Percentiles rank a stretch among this genome's conserved stretches.
Evolutionary conservation across 148 eudicot genomes (phyloP).

Genomic region (Nepenthes mirabilis): DNA sequence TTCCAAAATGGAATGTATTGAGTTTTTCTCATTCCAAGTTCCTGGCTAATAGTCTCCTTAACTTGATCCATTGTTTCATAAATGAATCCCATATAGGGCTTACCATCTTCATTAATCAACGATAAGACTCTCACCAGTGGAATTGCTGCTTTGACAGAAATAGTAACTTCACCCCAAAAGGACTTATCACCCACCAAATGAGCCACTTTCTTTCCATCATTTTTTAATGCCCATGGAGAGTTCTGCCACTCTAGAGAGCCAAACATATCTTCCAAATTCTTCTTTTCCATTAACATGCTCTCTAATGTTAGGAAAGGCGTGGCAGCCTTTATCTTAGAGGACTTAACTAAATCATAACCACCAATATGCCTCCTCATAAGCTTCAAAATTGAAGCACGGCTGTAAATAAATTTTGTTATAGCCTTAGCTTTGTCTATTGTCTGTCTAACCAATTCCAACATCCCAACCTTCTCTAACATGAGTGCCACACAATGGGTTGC

Average conservation of each 20-base stretch:
- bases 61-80: constrained; percentile 72
- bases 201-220: constrained; percentile 29
- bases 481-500: constrained; percentile 44
- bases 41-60: constrained; percentile 50
- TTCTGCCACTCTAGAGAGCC: constrained; percentile 33
- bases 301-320: constrained; percentile 45
- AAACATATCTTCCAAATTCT: constrained; percentile 29
- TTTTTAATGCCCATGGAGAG: constrained; percentile 27
- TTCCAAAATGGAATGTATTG: constrained; percentile 33
- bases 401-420: constrained; percentile 40
- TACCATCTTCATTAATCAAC: constrained; percentile 20
- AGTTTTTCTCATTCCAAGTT: constrained; percentile 24
- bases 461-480: constrained; percentile 41
- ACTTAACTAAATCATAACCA: constrained; percentile 25
- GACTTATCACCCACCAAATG: constrained; percentile 21
- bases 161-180: constrained; percentile 31
- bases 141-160: constrained; percentile 36
- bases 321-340: constrained; percentile 30
- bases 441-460: constrained; percentile 13
- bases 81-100: constrained; percentile 35
- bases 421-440: constrained; percentile 37
- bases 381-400: constrained; percentile 16
- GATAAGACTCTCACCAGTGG: constrained; percentile 41
- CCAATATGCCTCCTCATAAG: constrained; percentile 24
- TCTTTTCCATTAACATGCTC: constrained; percentile 26